phyloP scores from a whole-genome alignment of 805 yeast species.

The Candida saitoana region DNA sequence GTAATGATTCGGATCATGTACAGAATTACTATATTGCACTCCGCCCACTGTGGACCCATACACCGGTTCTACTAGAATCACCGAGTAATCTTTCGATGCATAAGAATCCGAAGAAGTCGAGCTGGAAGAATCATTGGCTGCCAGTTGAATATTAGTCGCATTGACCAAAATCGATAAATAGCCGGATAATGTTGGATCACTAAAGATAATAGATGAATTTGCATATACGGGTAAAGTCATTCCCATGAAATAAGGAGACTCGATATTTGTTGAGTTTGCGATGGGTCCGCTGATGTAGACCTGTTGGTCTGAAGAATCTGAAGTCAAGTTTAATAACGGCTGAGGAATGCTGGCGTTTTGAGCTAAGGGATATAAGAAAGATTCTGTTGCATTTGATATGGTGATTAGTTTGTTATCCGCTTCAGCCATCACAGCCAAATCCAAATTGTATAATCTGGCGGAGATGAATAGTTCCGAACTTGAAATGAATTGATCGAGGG shows the following conservation, averaged over 20 bases:
- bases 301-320: slow-evolving; percentile 12
- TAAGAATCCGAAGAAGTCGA: slow-evolving; percentile 6
- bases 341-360: slow-evolving; percentile 44
- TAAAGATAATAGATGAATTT: slow-evolving; percentile 64
- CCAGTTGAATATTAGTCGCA: slow-evolving; percentile 28
- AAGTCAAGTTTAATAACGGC: slow-evolving; percentile 27
- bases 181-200: slow-evolving; percentile 60
- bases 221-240: slow-evolving; percentile 74
- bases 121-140: slow-evolving; percentile 21
- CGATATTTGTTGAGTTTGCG: slow-evolving; percentile 26
- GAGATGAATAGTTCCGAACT: slow-evolving; percentile 60
- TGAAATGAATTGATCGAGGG: slow-evolving; percentile 57
- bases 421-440: slow-evolving; percentile 43
- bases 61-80: slow-evolving; percentile 30
- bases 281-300: slow-evolving; percentile 64
- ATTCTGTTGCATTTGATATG: slow-evolving; percentile 26
- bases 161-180: slow-evolving; percentile 56
- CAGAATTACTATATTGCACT: slow-evolving; percentile 21
- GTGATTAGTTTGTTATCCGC: slow-evolving; percentile 23
- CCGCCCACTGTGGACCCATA: slow-evolving; percentile 16
- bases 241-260: slow-evolving; percentile 51
- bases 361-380: slow-evolving; percentile 48
- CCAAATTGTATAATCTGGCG: slow-evolving; percentile 65
- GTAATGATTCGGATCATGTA: no score
- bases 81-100: slow-evolving; percentile 21